A percentile compares a stretch with the other conserved stretches of the same genome.
Evolutionary conservation across 345 rosid species (phyloP).

Genomic region (Hypericum perforatum): DNA sequence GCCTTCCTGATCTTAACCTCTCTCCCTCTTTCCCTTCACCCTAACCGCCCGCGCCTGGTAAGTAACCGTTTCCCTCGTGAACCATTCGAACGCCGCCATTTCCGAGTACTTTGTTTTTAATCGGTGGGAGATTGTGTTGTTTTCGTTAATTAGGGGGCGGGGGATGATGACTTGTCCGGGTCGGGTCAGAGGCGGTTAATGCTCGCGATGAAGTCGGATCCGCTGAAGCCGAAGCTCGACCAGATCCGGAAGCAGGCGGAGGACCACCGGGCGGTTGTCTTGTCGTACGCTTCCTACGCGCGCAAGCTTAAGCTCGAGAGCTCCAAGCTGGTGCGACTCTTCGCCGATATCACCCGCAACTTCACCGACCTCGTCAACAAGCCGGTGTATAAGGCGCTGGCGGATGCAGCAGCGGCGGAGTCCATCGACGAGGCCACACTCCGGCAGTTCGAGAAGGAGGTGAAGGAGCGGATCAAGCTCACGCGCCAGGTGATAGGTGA

Average conservation of each 20-base stretch:
- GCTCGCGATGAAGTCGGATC: conserved; percentile 76
- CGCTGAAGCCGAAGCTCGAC: conserved; percentile 72
- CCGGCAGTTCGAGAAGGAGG: conserved; percentile 84
- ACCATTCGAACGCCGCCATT: too few relatives aligned
- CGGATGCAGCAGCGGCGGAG: conserved; percentile 51
- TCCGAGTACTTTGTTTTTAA: too few relatives aligned
- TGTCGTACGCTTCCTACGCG: conserved; percentile 88
- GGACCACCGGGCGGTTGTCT: conserved; percentile 69
- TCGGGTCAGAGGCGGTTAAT: conserved; percentile 53
- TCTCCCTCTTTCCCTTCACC: too few relatives aligned
- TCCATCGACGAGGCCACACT: conserved; percentile 58
- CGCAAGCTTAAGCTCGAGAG: conserved; percentile 93
- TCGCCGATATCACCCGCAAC: conserved; percentile 79
- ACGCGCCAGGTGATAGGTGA: conserved; percentile 83
- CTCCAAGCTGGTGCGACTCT: conserved; percentile 73
- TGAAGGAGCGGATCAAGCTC: conserved; percentile 80
- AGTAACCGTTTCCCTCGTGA: too few relatives aligned
- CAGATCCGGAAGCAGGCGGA: conserved; percentile 97
- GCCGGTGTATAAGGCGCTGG: conserved; percentile 48
- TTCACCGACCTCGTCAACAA: conserved; percentile 74
- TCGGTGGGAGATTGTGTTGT: too few relatives aligned
- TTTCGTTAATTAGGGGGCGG: too few relatives aligned
- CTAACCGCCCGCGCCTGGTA: too few relatives aligned
- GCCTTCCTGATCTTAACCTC: too few relatives aligned
- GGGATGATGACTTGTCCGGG: conserved; percentile 30